phyloP scores from a whole-genome alignment of 805 yeast species.

The Ogataea chonburiensis region DNA sequence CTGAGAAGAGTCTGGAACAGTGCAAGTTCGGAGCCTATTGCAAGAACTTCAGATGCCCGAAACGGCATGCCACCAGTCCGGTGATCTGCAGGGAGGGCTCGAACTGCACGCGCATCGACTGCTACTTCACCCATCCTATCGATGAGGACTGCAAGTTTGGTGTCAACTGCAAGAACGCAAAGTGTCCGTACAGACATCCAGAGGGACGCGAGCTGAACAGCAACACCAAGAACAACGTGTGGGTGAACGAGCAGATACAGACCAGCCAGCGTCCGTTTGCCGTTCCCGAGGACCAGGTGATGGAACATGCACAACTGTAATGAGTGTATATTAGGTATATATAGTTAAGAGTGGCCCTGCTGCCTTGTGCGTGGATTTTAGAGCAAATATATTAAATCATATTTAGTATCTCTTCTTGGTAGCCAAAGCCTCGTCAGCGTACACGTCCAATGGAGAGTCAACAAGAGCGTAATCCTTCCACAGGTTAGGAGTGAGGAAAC shows the following conservation, averaged over 20 bases:
- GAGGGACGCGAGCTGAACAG: conserved; percentile 55
- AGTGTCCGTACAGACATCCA: conserved; percentile 79
- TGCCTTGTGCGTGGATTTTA: background rate
- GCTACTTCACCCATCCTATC: conserved; percentile 80
- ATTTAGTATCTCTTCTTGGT: conserved; percentile 74
- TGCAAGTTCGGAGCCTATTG: conserved; percentile 80
- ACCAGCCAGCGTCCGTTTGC: conserved; percentile 72
- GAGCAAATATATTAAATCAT: too few relatives aligned
- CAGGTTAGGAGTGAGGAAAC: conserved; percentile 99
- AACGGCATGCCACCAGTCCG: conserved; percentile 76
- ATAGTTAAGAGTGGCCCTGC: background rate
- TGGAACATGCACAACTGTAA: conserved; percentile 55
- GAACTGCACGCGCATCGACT: conserved; percentile 74
- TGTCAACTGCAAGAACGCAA: conserved; percentile 64
- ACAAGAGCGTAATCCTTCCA: conserved; percentile 86
- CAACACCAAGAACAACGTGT: conserved; percentile 31
- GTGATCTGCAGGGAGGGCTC: conserved; percentile 81
- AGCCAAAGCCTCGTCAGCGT: conserved; percentile 79
- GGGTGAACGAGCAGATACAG: conserved; percentile 33
- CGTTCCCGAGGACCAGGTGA: conserved; percentile 67
- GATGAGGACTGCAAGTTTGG: conserved; percentile 81
- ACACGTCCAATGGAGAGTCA: conserved; percentile 92
- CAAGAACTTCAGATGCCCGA: conserved; percentile 74
- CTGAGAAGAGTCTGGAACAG: conserved; percentile 65
- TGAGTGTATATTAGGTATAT: conserved; percentile 12